These are phyloP conservation scores for Phytopythium montanum DNA, from an alignment of 352 stramenopile species.

Conservation along the genomic window DNA sequence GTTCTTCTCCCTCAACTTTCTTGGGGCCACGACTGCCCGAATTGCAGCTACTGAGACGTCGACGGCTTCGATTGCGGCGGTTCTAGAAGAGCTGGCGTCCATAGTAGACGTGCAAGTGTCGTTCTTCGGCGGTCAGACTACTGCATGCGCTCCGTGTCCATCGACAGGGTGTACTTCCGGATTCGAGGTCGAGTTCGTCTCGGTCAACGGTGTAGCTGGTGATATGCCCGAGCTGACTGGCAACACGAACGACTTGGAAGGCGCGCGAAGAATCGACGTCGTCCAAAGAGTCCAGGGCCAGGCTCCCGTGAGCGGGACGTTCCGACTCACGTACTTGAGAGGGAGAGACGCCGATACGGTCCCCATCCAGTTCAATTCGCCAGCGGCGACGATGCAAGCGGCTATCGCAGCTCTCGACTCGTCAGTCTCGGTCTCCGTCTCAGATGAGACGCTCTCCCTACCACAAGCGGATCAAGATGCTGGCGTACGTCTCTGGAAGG, in stretches of 20 bases:
- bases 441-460: slow-evolving; percentile 52
- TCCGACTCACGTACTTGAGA: slow-evolving; percentile 85
- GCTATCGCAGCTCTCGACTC: slow-evolving; percentile 81
- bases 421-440: slow-evolving; percentile 70
- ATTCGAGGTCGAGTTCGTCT: slow-evolving; percentile 89
- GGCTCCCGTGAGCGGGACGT: slow-evolving; percentile 86
- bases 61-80: slow-evolving; percentile 69
- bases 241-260: slow-evolving; percentile 86
- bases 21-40: slow-evolving; percentile 85
- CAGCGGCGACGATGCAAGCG: slow-evolving; percentile 45
- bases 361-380: slow-evolving; percentile 53
- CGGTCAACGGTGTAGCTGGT: slow-evolving; percentile 69
- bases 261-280: slow-evolving; percentile 88
- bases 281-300: slow-evolving; percentile 72
- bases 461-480: slow-evolving; percentile 22
- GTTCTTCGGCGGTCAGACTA: slow-evolving; percentile 50
- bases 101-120: slow-evolving; percentile 85
- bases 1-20: slow-evolving; percentile 83
- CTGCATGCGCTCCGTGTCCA: slow-evolving; percentile 72
- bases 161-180: slow-evolving; percentile 48
- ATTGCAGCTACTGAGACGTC: slow-evolving; percentile 83
- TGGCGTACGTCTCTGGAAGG: slow-evolving; percentile 75
- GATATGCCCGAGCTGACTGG: slow-evolving; percentile 87
- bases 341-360: slow-evolving; percentile 76
- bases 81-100: slow-evolving; percentile 86